Base-by-base conservation (phyloP, 2,329 filamentous ascomycete genomes). In the Monosporascus ibericus region DNA sequence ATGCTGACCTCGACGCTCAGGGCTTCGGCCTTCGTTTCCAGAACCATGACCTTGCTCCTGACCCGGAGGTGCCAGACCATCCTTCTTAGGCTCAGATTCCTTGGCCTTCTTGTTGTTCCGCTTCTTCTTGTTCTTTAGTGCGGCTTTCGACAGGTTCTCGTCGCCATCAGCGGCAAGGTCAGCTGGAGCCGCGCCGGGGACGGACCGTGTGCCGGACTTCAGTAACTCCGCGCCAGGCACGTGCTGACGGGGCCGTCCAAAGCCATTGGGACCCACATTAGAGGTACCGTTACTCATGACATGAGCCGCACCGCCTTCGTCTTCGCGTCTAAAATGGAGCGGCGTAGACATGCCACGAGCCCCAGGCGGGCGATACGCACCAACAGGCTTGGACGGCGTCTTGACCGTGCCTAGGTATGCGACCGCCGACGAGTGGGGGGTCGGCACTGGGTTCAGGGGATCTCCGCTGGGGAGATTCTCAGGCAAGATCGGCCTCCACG, bases 91-190 rank as follows among this genome's bases (percentile, higher is more conserved):
- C 18, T 90, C 88, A 6, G 77, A 81, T 47, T 94, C 91, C 68
- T 92, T 94, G 49, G 82, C 82, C 74, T 96, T 97, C 79, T 95
- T 96, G 60, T 78, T 81, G 58, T 89, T 89, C 61, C 94, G 84
- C 82, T 97, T 97, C 83, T 97, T 97, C 83, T 97, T 97, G 75
- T 96, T 96, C 81, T 96, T 96, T 62, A 90, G 76, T 14, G 88
- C 91, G 50, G 87, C 84, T 75, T 94, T 95, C 57, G 88, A 92
- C 56, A 94, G 70, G 61, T 81, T 85, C 61, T 89, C 88, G 55
- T 90, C 87, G 68, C 80, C 85, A 74, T 72, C 86, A 70, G 58
- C 74, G 27, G 63, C 80, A 37, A 80, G 76, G 55, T 87, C 83
- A 5, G 81, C 80, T 25, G 85, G 83, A 49, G 81, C 81, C 44